A percentile compares a stretch with the other conserved stretches of the same genome.
phyloP scores from a whole-genome alignment of 1,284 basidiomycete genomes.

The Lentinula novae-zelandiae region DNA sequence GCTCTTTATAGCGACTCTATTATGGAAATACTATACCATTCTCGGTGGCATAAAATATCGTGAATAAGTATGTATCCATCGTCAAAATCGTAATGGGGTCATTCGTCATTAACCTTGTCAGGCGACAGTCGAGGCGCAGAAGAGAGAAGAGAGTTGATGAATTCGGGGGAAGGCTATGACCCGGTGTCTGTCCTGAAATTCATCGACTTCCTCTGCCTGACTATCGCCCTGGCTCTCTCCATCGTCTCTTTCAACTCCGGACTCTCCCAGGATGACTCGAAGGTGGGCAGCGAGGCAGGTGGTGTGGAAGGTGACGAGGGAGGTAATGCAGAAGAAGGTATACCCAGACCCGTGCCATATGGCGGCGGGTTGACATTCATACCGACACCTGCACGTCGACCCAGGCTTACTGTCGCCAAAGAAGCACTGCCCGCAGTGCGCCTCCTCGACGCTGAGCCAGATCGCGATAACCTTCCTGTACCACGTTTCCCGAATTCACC shows the following conservation, averaged over 20 bases:
- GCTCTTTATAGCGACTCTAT: not conserved
- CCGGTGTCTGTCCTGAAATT: not conserved
- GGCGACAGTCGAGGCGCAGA: too few relatives aligned
- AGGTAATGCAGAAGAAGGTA: not conserved
- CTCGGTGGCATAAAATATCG: not conserved
- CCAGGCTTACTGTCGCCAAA: not conserved
- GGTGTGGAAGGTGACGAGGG: not conserved
- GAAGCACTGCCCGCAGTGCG: not conserved
- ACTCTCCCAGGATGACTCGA: slow-evolving; percentile 43
- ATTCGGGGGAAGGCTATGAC: not conserved
- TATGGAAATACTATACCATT: not conserved
- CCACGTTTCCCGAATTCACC: not conserved
- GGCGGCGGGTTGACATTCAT: not conserved
- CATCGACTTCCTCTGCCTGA: slow-evolving; percentile 4
- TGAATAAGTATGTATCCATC: not conserved
- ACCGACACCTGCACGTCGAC: not conserved
- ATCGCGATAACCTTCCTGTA: not conserved
- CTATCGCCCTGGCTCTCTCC: slow-evolving; percentile 49
- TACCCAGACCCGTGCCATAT: not conserved
- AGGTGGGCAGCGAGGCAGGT: slow-evolving; percentile 20
- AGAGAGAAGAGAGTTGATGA: too few relatives aligned
- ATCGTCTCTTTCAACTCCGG: slow-evolving; percentile 61
- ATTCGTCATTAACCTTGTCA: not conserved
- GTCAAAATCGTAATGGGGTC: not conserved
- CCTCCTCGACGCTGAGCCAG: not conserved